Base-by-base conservation (phyloP, 805 yeast genomes). In the Yamadazyma sp. region DNA sequence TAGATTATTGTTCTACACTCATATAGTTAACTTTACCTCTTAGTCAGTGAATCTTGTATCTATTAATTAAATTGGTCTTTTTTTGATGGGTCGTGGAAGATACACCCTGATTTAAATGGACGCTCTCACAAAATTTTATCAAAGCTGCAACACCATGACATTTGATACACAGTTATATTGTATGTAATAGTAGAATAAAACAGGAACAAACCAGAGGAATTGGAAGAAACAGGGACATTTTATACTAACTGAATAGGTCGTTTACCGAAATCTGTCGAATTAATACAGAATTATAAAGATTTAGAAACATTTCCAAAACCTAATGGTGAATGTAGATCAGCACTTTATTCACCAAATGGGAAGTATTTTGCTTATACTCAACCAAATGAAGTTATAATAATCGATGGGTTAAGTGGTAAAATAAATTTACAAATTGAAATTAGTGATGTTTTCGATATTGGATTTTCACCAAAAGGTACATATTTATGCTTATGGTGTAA, bases 401-500 rank as follows among this genome's bases (percentile, higher is more conserved):
- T 78, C 29, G 71, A 76, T 48, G 79, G 40, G 13, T n/a, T 30
- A 3, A 45, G 83, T 14, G 60, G 65, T 5, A 49, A 62, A 12
- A 27, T 60, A 13, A 53, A 74, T 28, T 64, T 70, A 36, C 65
- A 59, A 29, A 59, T 87, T 33, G 78, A 74, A 23, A 62, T 80
- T 31, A 54, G 67, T 21, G 95, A 87, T 44, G 85, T 81, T 12
- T 79, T 81, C 51, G 97, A 93, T 55, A 56, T 93, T 49, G 77
- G 78, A 42, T 88, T 93, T 58, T 86, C 96, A n/a, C 95, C 97
- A 7, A 69, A 76, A 31, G 98, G 96, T 11, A 76, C 78, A 30
- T 89, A 70, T 53, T 60, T 93, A 44, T 76, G 86, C 44, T 78
- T 95, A 24, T 93, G 97, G 96, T 87, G 87, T 48, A 86, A 87